Evolutionary conservation across 2,329 filamentous ascomycete species (phyloP), one percentile per base, ranked within the genome.

Genomic region (Ambrosiella beaveri): DNA sequence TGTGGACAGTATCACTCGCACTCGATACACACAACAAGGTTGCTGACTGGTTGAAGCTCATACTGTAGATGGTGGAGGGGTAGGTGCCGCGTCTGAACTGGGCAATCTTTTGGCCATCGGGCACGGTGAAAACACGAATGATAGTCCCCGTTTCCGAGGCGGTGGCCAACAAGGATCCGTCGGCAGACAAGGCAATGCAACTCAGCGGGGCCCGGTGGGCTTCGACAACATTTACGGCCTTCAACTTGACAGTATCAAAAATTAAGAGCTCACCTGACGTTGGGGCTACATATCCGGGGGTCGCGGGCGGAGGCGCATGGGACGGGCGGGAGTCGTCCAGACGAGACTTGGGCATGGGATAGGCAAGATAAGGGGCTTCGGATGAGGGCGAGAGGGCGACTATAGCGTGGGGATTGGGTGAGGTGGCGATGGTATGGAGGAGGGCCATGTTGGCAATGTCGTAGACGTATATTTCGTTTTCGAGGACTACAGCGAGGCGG

Each of bases 401-500:
- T 61, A 97, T 93, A 39, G 88, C 89, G 62, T 82, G 83, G 0
- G 90, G 88, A 66, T 98, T 98, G 6, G 93, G 88, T 2, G 91
- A 96, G 5, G 91, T 97, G 60, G 89, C 82, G 63, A 97, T 95
- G 5, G 88, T 95, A 69, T 89, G 86, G 45, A 97, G 76, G 60
- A 97, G 80, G 65, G 86, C 91, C 91, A 98, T 97, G 68, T 96
- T 97, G 71, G 90, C 89, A 63, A 98, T 97, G 69, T 98, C 93
- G 73, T 98, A 98, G 54, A 98, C 79, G 71, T 97, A 98, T 62
- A 97, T 95, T 68, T 95, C 86, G 65, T 95, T 89, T 69, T 98
- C 93, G 59, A 97, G 78, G 12, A 97, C 84, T 38, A 98, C 90
- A 11, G 93, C 88, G 35, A 98, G 78, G 41, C 93, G 84, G 70